Conservation (phyloP, 768 basidiomycete species). For the Mycena indigotica region DNA sequence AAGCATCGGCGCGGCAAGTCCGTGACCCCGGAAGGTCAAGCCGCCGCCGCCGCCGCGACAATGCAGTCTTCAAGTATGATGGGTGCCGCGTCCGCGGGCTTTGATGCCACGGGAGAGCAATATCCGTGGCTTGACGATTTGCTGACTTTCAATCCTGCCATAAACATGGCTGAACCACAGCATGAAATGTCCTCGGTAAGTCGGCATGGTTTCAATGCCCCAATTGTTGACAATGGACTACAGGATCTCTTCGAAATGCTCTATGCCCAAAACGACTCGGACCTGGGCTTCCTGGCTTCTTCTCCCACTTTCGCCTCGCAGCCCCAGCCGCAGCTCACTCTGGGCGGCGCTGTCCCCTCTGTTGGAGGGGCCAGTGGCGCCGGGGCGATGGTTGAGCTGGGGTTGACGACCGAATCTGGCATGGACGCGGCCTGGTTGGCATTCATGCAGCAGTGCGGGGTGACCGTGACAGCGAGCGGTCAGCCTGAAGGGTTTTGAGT, state of each 20-base stretch:
- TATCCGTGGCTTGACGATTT: constrained; percentile 21
- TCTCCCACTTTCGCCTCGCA: not conserved
- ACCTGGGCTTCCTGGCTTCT: not conserved
- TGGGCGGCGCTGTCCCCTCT: not conserved
- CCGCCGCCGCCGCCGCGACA: not conserved
- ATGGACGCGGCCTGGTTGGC: constrained; percentile 53
- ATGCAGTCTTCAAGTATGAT: not conserved
- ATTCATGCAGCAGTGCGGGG: constrained; percentile 53
- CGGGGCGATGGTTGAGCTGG: constrained; percentile 45
- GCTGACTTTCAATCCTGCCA: not conserved
- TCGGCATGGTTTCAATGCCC: not conserved
- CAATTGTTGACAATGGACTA: not conserved
- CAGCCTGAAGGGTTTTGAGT: too few species aligned
- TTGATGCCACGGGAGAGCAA: too few species aligned
- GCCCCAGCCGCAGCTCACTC: not conserved
- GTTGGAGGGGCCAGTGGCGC: constrained; percentile 4
- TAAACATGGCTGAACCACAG: not conserved
- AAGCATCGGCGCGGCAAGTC: constrained; percentile 19
- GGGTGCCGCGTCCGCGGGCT: not conserved
- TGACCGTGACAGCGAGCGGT: too few species aligned
- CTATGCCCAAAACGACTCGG: not conserved
- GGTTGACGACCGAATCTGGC: constrained; percentile 45
- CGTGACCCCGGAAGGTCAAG: not conserved
- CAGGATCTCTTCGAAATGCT: constrained; percentile 16
- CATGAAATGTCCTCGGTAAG: constrained; percentile 4